A percentile compares a stretch with the other conserved stretches of the same genome.
Evolutionary conservation across 768 basidiomycete genomes (phyloP).

Genomic region (Fibroporia radiculosa): DNA sequence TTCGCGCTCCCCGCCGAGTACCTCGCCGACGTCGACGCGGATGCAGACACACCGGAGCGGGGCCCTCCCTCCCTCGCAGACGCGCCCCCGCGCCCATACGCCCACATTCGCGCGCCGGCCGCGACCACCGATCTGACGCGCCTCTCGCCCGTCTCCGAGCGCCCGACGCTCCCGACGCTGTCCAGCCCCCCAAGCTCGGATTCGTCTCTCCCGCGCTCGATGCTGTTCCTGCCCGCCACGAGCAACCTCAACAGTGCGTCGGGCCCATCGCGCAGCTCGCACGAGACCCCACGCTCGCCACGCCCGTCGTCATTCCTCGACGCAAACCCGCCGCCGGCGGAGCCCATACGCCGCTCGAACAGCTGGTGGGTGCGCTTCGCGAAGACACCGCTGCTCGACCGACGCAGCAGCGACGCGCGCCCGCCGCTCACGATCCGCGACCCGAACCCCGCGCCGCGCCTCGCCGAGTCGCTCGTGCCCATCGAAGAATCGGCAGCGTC

Average conservation of each 20-base stretch:
- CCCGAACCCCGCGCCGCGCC: constrained; percentile 66
- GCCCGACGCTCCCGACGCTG: constrained; percentile 14
- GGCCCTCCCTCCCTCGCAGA: constrained; percentile 12
- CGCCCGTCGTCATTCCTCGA: constrained; percentile 37
- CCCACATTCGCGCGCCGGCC: constrained; percentile 10
- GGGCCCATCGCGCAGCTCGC: constrained; percentile 14
- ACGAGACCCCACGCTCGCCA: constrained; percentile 17
- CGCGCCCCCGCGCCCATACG: constrained; percentile 18
- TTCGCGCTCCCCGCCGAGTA: constrained; percentile 16
- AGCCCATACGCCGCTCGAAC: constrained; percentile 55
- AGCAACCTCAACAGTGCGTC: constrained; percentile 11
- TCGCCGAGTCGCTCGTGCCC: constrained; percentile 43
- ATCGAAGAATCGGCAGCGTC: constrained; percentile 48
- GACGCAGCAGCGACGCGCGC: constrained; percentile 34
- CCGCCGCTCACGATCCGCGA: constrained; percentile 56
- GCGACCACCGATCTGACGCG: constrained; percentile 14
- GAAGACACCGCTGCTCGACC: constrained; percentile 56
- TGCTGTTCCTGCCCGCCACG: constrained; percentile 6
- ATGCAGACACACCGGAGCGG: constrained; percentile 11
- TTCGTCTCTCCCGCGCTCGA: constrained; percentile 18
- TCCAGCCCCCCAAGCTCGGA: constrained; percentile 18
- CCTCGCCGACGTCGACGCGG: constrained; percentile 12
- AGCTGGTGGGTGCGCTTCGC: constrained; percentile 77
- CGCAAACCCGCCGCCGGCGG: constrained; percentile 31
- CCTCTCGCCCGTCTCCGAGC: constrained; percentile 19